These are phyloP conservation scores for Starmerella khaoyaiensis DNA, from an alignment of 805 yeast species.

Conservation along the genomic window DNA sequence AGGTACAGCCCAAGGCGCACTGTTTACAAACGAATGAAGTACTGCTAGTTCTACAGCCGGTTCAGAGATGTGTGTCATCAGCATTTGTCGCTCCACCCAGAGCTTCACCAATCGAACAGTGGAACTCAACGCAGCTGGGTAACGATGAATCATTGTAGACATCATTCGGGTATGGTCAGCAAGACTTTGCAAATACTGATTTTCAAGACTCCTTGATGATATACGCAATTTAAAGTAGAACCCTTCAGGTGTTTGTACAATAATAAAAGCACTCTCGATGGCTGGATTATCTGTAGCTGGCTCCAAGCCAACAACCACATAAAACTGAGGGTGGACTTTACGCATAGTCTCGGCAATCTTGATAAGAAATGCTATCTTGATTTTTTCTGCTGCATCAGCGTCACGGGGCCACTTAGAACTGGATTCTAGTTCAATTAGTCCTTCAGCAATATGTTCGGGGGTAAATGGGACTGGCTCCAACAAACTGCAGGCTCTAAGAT, in stretches of 20 bases:
- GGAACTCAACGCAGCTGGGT: constrained; percentile 54
- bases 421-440: constrained; percentile 74
- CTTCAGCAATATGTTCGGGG: constrained; percentile 44
- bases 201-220: constrained; percentile 32
- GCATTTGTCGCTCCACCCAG: constrained; percentile 78
- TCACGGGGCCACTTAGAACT: constrained; percentile 96
- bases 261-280: constrained; percentile 25
- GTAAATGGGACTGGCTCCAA: constrained; percentile 48
- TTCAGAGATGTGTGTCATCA: constrained; percentile 58
- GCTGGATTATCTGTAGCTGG: constrained; percentile 21
- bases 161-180: constrained; percentile 74
- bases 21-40: constrained; percentile 71
- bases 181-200: constrained; percentile 32
- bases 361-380: constrained; percentile 78
- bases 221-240: constrained; percentile 71
- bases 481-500: constrained; percentile 62
- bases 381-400: constrained; percentile 65
- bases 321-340: constrained; percentile 39
- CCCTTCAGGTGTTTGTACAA: constrained; percentile 73
- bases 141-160: constrained; percentile 54
- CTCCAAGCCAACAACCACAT: constrained; percentile 53
- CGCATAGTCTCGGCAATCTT: constrained; percentile 43
- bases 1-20: constrained; percentile 75
- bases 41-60: constrained; percentile 75
- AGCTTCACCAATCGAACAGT: constrained; percentile 67